Base-by-base conservation (phyloP, 768 basidiomycete genomes). In the Phlegmacium glaucopus region DNA sequence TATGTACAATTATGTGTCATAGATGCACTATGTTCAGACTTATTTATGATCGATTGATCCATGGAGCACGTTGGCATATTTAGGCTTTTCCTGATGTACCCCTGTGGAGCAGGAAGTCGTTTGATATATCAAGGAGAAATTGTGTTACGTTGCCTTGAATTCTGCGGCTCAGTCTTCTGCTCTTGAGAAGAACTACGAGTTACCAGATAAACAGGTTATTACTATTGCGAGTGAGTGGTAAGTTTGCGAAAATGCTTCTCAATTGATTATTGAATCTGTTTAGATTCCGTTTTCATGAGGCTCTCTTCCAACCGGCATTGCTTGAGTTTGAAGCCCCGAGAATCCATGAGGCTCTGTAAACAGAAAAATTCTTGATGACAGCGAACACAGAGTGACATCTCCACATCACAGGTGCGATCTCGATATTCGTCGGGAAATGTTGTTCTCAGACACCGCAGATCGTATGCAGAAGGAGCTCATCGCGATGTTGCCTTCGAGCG, bases 71-170 rank as follows among this genome's bases (percentile, higher is more conserved):
- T n/a, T n/a, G n/a, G n/a, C n/a, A n/a, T n/a, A n/a, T n/a, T n/a
- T n/a, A n/a, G n/a, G n/a, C n/a, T n/a, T n/a, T n/a, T n/a, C n/a
- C n/a, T n/a, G n/a, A n/a, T n/a, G n/a, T 57, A 95, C 93, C 53
- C 87, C 90, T 9, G 92, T 90, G 30, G 92, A 93, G 72, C 80
- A 84, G 61, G 92, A 94, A 82, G 91, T 96, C 49, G 94, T 95
- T 57, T 80, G 94, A 49, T 93, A 95, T 68, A 94, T 96, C 78
- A 96, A 96, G 78, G 91, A 93, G 80, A 93, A 92, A 77, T 82
- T 94, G 18, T 94, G 92, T 68, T 94, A 94, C 65, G 93, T 95
- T 54, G 92, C 92, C 30, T 80, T 94, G 52, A 92, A 94, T 69
- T 94, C 88, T 16, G 91, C 92, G 32, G 88, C 90, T 49, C 87